Conservation (phyloP, 176 grass and related monocot species). For the Triticum aestivum region DNA sequence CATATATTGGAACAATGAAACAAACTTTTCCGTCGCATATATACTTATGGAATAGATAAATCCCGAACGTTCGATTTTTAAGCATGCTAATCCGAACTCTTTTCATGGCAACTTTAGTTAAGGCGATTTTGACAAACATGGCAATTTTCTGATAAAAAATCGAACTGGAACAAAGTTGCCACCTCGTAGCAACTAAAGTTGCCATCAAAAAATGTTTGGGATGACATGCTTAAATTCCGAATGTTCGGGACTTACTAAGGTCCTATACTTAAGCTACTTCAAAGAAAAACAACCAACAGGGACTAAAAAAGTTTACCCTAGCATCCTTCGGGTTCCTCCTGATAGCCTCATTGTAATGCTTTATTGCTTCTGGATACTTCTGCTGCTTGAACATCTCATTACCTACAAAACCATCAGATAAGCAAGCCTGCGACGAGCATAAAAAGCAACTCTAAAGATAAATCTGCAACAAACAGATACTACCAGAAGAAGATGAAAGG, state of each 20-base stretch:
- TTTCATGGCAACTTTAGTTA: too few species aligned
- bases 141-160: too few species aligned
- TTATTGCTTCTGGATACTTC: constrained; percentile 93
- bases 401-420: constrained; percentile 46
- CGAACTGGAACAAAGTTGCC: too few species aligned
- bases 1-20: neutral
- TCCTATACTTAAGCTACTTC: neutral
- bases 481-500: neutral
- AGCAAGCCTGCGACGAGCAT: neutral
- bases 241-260: too few species aligned
- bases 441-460: neutral
- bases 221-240: too few species aligned
- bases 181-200: too few species aligned
- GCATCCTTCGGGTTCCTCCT: constrained; percentile 89
- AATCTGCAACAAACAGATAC: neutral
- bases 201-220: too few species aligned
- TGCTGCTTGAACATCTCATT: constrained; percentile 92
- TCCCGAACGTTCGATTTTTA: too few species aligned
- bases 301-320: constrained; percentile 59
- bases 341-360: constrained; percentile 92
- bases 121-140: too few species aligned
- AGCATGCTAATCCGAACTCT: too few species aligned
- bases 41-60: neutral
- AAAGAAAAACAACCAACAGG: neutral
- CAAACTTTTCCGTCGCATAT: neutral